A percentile compares a stretch with the other conserved stretches of the same genome.
Evolutionary conservation across 352 stramenopile species (phyloP).

Genomic region (Globisporangium iwayamae): DNA sequence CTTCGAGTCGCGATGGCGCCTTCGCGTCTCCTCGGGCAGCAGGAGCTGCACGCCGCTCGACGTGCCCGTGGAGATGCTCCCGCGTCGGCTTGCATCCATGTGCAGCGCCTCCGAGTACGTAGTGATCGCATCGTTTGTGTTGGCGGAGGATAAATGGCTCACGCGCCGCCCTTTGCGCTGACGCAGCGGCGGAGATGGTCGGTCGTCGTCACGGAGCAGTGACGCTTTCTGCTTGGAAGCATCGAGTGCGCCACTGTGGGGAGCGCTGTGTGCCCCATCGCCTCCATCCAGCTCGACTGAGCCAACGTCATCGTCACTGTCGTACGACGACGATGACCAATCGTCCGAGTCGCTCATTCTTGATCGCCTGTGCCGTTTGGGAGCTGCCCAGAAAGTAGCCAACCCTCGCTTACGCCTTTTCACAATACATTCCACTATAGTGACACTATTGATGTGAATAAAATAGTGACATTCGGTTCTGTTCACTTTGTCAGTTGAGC

Average conservation of each 20-base stretch:
- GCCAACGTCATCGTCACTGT: constrained; percentile 28
- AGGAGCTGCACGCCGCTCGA: neutral
- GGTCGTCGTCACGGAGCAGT: neutral
- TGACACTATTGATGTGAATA: neutral
- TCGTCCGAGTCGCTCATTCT: constrained; percentile 6
- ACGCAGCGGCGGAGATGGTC: neutral
- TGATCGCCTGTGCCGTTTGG: neutral
- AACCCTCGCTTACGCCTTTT: neutral
- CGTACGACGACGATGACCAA: constrained; percentile 18
- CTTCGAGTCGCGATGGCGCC: constrained; percentile 34
- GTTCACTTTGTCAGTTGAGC: neutral
- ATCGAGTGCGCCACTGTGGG: neutral
- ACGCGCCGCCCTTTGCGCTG: constrained; percentile 5
- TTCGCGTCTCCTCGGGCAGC: constrained; percentile 22
- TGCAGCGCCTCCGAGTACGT: constrained; percentile 24
- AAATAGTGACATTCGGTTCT: too few relatives aligned
- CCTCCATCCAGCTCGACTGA: neutral
- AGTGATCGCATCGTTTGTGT: constrained; percentile 8
- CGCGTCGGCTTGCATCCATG: constrained; percentile 11
- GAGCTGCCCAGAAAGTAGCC: neutral
- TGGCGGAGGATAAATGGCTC: neutral
- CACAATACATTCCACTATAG: neutral
- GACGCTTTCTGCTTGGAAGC: neutral
- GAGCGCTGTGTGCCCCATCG: neutral
- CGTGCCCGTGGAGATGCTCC: constrained; percentile 21